Evolutionary conservation across 83 land plant species (phyloP), one percentile per base, ranked within the genome.

Genomic region (Isoetes engelmannii): DNA sequence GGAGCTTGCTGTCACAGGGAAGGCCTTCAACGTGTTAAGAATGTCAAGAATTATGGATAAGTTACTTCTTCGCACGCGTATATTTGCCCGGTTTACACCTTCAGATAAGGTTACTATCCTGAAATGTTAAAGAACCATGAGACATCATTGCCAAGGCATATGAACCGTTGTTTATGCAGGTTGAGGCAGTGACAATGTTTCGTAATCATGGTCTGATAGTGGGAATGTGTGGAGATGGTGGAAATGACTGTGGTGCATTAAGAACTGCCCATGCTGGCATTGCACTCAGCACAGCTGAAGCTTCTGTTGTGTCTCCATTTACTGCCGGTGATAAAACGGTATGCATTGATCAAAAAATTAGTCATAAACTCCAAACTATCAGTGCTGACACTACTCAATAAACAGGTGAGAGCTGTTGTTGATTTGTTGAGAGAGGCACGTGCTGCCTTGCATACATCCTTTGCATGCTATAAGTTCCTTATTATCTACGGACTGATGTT

Each of bases 201-300:
- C 70, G 81, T 56, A 78, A 74, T 63, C 59, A 48, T 47, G 81
- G 81, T 41, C 20, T 79, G 15, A 69, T 79, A 20, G 78, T 79
- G n/a, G 81, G 78, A 49, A 79, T 79, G 81, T 79, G 81, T 44
- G 81, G 81, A 58, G 81, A 79, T 69, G 81, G 81, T 61, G 81
- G 81, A 44, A 79, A 79, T 67, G 81, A 79, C 44, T 79, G 81
- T 65, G 81, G 81, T 10, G 81, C 81, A 60, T 70, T 79, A 20
- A 51, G 81, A 46, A 53, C 79, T 13, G 81, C 81, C 44, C 81
- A 79, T 74, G 81, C 77, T 43, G 81, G 81, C 7, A 74, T 79
- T 57, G 81, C 81, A 18, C 71, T 79, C 63, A 79, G 81, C 65
- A 78, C 74, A 20, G 79, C 81, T 9, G 81, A 79, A 71, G 81